Evolutionary conservation across 495 filamentous ascomycete species (phyloP), one percentile per base, ranked within the genome.

Genomic region (Bombardia bombarda): DNA sequence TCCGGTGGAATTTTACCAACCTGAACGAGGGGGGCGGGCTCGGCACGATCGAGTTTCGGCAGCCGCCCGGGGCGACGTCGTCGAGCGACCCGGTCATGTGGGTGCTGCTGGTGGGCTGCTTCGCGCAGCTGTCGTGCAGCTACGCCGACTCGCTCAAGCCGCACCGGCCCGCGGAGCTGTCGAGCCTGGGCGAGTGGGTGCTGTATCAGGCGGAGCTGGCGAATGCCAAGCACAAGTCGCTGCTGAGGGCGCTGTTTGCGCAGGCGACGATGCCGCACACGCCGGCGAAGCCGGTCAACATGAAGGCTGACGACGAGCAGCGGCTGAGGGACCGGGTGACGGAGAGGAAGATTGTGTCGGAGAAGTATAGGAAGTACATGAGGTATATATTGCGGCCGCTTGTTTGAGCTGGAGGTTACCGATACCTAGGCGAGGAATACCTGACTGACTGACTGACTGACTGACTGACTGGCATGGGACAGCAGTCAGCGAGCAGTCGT

Each of bases 171-270:
- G 46, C 53, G 12, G 32, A 40, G 31, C 24, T 59, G 3, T 40
- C 50, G 36, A 51, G 57, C 7, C 52, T 67, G 7, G 53, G 51
- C 7, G 61, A 59, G 38, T 64, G 56, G 53, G 44, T 68, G 35
- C 28, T 54, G 18, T 63, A 65, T 16, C 63, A 69, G 30, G 55
- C 63, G 13, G 31, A 45, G 21, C 34, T 35, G 22, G 38, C 35
- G 28, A 9, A 22, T 0, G 32, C 58, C n/a, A 46, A 47, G 7
- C 31, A 46, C 26, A 39, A 42, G 34, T 37, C 31, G 12, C 37
- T 47, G 14, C 22, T 59, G 2, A 35, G 36, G 39, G 32, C 46
- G 14, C 9, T 59, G 38, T 32, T 61, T 8, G 32, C 25, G 12
- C 42, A 52, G 28, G 55, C 55, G n/a, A 45, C 37, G 10, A 41